A percentile compares a stretch with the other conserved stretches of the same genome.
These are phyloP conservation scores for Nemania diffusa DNA, from an alignment of 2,329 filamentous ascomycete species.

Conservation along the genomic window DNA sequence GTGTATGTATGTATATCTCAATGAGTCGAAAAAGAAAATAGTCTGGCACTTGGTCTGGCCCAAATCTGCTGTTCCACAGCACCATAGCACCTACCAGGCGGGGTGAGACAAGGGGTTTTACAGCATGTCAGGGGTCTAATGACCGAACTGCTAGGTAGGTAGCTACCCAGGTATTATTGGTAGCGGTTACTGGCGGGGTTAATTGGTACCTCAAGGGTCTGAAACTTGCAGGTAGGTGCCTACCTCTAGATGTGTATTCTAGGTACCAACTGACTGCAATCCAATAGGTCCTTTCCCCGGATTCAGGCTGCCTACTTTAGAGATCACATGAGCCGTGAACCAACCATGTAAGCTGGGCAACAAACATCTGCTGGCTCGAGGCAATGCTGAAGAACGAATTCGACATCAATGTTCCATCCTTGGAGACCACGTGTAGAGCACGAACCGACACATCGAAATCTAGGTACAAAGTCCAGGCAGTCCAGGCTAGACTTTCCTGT, in stretches of 20 bases:
- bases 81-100: background rate
- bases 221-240: background rate
- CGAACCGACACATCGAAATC: background rate
- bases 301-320: background rate
- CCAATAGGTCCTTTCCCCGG: constrained; percentile 6
- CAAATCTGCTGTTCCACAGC: background rate
- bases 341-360: background rate
- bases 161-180: background rate
- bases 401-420: background rate
- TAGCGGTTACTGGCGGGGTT: constrained; percentile 2
- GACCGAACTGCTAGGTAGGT: background rate
- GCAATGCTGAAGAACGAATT: background rate
- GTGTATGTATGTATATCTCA: background rate
- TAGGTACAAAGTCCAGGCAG: background rate
- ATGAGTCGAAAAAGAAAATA: constrained; percentile 3
- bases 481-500: background rate
- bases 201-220: background rate
- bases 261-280: background rate
- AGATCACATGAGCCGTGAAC: constrained; percentile 3
- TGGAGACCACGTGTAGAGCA: constrained; percentile 22
- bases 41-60: background rate
- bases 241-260: too few species aligned
- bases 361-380: background rate
- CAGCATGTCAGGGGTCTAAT: background rate
- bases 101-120: constrained; percentile 14